Conservation (phyloP, 2,329 filamentous ascomycete species). For the Botrytis byssoidea region DNA sequence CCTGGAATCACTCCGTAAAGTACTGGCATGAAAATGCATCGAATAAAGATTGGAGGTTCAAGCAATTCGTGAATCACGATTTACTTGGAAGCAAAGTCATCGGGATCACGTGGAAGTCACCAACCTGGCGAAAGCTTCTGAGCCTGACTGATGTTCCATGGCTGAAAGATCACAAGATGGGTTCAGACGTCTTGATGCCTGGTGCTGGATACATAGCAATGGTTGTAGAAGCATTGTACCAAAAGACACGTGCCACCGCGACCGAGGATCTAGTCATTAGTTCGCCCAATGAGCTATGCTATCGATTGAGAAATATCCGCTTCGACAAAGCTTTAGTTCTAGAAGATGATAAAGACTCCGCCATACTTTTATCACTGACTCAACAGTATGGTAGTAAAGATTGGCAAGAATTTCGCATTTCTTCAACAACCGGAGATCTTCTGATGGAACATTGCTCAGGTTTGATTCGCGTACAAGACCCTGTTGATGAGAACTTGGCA, state of each 20-base stretch:
- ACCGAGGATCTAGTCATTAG: background rate
- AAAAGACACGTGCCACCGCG: background rate
- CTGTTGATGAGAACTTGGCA: background rate
- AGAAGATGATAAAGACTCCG: slow-evolving; percentile 1
- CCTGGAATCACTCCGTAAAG: slow-evolving; percentile 52
- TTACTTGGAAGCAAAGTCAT: slow-evolving; percentile 45
- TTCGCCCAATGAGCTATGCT: background rate
- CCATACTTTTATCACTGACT: background rate
- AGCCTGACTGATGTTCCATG: slow-evolving; percentile 47
- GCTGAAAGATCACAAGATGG: slow-evolving; percentile 51
- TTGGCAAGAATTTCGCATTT: slow-evolving; percentile 18
- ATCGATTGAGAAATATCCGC: slow-evolving; percentile 10
- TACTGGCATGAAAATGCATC: slow-evolving; percentile 55
- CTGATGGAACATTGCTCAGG: slow-evolving; percentile 13
- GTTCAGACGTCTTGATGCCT: slow-evolving; percentile 51
- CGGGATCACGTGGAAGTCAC: slow-evolving; percentile 27
- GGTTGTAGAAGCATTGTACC: slow-evolving; percentile 29
- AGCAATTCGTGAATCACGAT: slow-evolving; percentile 48
- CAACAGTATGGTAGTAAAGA: background rate
- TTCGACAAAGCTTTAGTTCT: slow-evolving; percentile 20
- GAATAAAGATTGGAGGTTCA: slow-evolving; percentile 46
- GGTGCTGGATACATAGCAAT: slow-evolving; percentile 28
- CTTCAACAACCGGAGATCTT: background rate
- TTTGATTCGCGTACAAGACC: slow-evolving; percentile 9
- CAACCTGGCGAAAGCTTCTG: slow-evolving; percentile 37